Conservation (phyloP, 495 filamentous ascomycete genomes). For the Corynascus novoguineensis region DNA sequence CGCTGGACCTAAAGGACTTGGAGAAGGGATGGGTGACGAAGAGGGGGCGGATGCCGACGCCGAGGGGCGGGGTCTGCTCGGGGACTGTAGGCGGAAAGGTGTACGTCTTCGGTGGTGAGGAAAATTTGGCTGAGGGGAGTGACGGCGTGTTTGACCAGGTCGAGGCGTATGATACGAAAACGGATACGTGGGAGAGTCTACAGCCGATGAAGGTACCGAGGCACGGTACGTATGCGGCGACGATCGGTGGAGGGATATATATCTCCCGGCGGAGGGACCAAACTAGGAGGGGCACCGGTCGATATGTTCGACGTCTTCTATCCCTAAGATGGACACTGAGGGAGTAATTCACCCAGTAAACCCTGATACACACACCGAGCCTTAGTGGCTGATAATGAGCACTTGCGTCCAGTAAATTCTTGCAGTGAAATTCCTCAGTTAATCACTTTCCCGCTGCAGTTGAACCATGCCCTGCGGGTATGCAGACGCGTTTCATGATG, state of each 20-base stretch:
- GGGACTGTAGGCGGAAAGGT: slow-evolving; percentile 31
- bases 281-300: slow-evolving; percentile 20
- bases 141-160: slow-evolving; percentile 30
- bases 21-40: slow-evolving; percentile 24
- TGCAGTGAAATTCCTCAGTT: too few species aligned
- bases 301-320: slow-evolving; percentile 25
- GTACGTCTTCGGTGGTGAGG: slow-evolving; percentile 42
- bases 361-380: too few species aligned
- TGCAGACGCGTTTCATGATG: too few species aligned
- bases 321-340: background rate
- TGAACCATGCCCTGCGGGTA: too few species aligned
- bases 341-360: background rate
- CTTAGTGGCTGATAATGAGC: too few species aligned
- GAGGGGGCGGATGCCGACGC: slow-evolving; percentile 28
- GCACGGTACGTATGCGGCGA: slow-evolving; percentile 35
- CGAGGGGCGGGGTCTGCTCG: slow-evolving; percentile 31
- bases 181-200: slow-evolving; percentile 28
- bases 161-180: slow-evolving; percentile 34
- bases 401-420: too few species aligned
- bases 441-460: too few species aligned
- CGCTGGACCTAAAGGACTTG: slow-evolving; percentile 27
- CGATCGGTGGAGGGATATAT: slow-evolving; percentile 28
- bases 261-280: slow-evolving; percentile 28
- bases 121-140: slow-evolving; percentile 24
- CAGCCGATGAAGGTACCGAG: slow-evolving; percentile 30